Conservation (phyloP, 208 protist genomes). For the Vickermania ingenoplastis region DNA sequence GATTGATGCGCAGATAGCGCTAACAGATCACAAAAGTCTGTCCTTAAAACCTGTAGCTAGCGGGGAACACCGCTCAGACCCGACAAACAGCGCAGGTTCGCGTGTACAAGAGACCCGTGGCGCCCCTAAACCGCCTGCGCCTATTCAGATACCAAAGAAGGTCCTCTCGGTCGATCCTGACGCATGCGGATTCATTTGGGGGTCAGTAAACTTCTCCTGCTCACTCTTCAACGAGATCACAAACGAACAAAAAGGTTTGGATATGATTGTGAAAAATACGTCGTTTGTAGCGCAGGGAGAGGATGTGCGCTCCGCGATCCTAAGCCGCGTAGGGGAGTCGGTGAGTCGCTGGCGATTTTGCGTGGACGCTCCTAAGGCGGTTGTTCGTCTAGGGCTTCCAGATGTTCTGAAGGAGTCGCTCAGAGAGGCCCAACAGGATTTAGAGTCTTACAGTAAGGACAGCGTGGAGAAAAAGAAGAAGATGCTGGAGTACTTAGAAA, state of each 20-base stretch:
- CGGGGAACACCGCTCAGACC: neutral
- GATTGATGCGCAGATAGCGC: slow-evolving; percentile 46
- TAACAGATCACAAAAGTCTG: slow-evolving; percentile 76
- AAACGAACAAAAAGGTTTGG: slow-evolving; percentile 27
- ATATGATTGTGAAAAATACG: slow-evolving; percentile 16
- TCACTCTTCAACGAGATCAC: slow-evolving; percentile 54
- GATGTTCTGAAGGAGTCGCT: neutral
- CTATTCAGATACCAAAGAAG: too few species aligned
- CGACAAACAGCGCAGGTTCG: neutral
- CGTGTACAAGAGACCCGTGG: neutral
- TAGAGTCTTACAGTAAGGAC: neutral
- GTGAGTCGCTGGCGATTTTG: neutral
- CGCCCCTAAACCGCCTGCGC: neutral
- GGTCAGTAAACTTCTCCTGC: slow-evolving; percentile 62
- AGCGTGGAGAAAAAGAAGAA: neutral
- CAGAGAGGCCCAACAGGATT: neutral
- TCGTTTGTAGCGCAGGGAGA: slow-evolving; percentile 29
- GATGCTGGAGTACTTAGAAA: neutral
- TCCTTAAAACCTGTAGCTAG: neutral
- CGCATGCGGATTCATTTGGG: slow-evolving; percentile 73
- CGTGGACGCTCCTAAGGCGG: neutral
- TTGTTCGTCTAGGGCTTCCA: neutral
- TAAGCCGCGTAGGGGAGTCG: neutral
- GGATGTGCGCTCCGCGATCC: slow-evolving; percentile 2
- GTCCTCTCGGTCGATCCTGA: neutral